phyloP scores from a whole-genome alignment of 805 yeast genomes.

The Diddensiella caesifluorescens region DNA sequence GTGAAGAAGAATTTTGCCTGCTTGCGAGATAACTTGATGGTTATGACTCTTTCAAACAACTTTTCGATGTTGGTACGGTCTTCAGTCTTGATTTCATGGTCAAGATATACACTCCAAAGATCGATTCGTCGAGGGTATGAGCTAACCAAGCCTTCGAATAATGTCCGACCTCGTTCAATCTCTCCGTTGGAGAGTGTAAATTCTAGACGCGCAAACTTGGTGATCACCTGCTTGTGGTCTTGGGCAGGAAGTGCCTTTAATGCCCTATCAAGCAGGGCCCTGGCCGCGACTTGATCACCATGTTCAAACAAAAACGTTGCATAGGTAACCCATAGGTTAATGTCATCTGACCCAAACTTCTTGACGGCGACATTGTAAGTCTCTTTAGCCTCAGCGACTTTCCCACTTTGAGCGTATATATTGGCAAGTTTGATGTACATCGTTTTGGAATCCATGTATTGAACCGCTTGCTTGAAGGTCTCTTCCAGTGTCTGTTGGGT shows the following conservation, averaged over 20 bases:
- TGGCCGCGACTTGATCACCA: constrained; percentile 45
- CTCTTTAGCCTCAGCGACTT: constrained; percentile 61
- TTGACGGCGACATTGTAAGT: constrained; percentile 64
- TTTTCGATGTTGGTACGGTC: constrained; percentile 66
- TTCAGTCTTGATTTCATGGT: constrained; percentile 74
- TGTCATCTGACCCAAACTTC: constrained; percentile 66
- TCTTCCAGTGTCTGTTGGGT: constrained; percentile 74
- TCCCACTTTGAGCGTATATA: constrained; percentile 65
- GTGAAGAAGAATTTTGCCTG: constrained; percentile 93
- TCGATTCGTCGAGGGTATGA: constrained; percentile 91
- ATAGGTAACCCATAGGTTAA: constrained; percentile 75
- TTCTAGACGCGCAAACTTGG: constrained; percentile 85
- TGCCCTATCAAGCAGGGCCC: constrained; percentile 67
- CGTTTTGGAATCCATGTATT: constrained; percentile 81
- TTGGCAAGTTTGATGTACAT: constrained; percentile 77
- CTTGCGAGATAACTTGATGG: constrained; percentile 65
- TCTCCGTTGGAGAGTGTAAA: constrained; percentile 75
- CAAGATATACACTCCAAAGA: constrained; percentile 91
- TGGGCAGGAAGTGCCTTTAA: constrained; percentile 64
- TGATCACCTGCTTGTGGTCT: constrained; percentile 58
- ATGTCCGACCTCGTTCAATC: constrained; percentile 88
- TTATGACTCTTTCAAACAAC: constrained; percentile 73
- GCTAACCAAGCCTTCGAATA: constrained; percentile 85
- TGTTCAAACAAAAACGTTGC: constrained; percentile 69
- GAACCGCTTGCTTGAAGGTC: constrained; percentile 76